Evolutionary conservation across 1,139 yeast genomes (phyloP), one percentile per base, ranked within the genome.

Genomic region (Debaryomyces fabryi): DNA sequence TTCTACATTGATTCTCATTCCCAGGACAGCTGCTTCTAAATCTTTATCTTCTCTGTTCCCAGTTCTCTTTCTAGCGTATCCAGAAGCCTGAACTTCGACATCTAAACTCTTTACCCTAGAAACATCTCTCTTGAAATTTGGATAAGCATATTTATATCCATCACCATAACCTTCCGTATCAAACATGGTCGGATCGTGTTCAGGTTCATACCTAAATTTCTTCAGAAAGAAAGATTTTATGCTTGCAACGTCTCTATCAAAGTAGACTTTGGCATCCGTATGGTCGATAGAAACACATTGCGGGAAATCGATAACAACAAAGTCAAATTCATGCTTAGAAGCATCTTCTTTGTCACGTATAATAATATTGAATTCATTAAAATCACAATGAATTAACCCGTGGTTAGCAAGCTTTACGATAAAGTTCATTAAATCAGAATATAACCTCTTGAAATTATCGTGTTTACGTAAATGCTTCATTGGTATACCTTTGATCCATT

Each of bases 351-450:
- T 73, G 55, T 86, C 85, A 47, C 88, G 76, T 39, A 95, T 87
- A 78, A 93, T 88, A 57, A 93, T 91, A 66, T 93, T 93, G 69
- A 93, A 93, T 67, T 93, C 99, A 67, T 93, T 93, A 68, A 86
- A 93, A 74, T 93, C 99, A 76, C 99, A 92, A 69, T 93, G 99
- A 51, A 93, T 92, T 52, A 93, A 76, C 1, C 99, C 99, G 57
- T 86, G 82, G 58, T 87, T 85, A 3, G 89, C 99, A 50, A 93
- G 73, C 53, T 83, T 80, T 13, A 92, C 96, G 33, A 89, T 85
- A 60, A 93, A 92, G 52, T 76, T 74, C 98, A 93, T 92, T 59
- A 95, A 74, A 48, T 91, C 87, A 23, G 89, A 82, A 65, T 93
- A 93, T 45, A 93, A 75, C 53, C 82, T 78, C 52, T 83, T 82